phyloP scores from a whole-genome alignment of 148 eudicot genomes.

The Rhododendron molle region DNA sequence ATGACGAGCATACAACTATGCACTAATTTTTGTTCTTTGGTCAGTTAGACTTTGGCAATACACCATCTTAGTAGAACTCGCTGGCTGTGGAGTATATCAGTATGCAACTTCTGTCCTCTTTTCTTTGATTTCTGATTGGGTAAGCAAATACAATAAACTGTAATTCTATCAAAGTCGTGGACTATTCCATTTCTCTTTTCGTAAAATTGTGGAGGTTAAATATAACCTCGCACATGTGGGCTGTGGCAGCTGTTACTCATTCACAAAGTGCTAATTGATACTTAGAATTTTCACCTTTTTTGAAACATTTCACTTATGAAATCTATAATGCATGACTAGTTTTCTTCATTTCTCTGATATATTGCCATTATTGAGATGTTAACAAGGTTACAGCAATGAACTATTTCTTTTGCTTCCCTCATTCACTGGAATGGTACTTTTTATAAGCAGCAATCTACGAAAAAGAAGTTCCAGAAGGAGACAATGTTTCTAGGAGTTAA shows the following conservation, averaged over 20 bases:
- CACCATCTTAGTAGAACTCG: neutral
- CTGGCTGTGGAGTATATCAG: neutral
- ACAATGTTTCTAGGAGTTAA: constrained; percentile 78
- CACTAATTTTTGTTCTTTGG: neutral
- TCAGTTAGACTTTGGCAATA: neutral
- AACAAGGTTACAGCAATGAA: neutral
- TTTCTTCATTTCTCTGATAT: neutral
- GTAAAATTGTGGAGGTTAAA: neutral
- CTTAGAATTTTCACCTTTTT: neutral
- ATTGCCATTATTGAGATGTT: neutral
- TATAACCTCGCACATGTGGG: neutral
- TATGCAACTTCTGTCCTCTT: neutral
- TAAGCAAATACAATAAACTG: neutral
- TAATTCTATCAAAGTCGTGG: neutral
- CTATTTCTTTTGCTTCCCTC: neutral
- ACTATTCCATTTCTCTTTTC: neutral
- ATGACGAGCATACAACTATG: neutral
- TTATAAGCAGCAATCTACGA: constrained; percentile 52
- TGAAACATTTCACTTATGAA: neutral
- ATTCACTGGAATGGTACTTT: neutral
- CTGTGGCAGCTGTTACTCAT: neutral
- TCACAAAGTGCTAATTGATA: neutral
- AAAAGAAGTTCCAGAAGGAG: constrained; percentile 63
- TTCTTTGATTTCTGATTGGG: neutral
- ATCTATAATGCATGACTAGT: neutral